Base-by-base conservation (phyloP, 1,139 yeast species). In the Scheffersomyces quercinus region DNA sequence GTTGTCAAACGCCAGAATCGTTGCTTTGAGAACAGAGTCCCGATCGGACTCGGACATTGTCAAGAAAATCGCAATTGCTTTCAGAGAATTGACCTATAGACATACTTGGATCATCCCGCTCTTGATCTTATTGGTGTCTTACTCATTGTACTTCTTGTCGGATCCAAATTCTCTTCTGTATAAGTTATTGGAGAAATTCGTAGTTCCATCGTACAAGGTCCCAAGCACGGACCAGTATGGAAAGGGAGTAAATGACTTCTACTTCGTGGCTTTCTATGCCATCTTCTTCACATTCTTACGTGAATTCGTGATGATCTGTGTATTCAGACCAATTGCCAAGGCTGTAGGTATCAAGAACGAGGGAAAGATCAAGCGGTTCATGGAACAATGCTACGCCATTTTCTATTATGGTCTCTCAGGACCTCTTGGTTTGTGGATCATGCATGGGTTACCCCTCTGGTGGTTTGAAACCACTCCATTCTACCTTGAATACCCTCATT, bases 311-410 rank as follows among this genome's bases (percentile, higher is more conserved):
- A 91, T 93, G 98, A 91, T 91, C 60, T 74, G 81, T 39, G 59
- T 90, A 2, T 78, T 93, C 49, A 76, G 77, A 54, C 99, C 98
- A 9, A 50, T 87, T 40, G 93, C 97, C 2, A 36, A 43, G 6
- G 51, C 40, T 28, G 68, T 71, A 37, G 88, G 90, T 1, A 65
- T 89, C 37, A 71, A 55, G 13, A 78, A 75, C 45, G 75, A 74
- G 50, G 80, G 80, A 35, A 90, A 87, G 64, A 65, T 81, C 38
- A 80, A 78, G 51, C 80, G 99, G 60, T 89, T 93, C 64, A 83
- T 89, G 86, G 99, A 93, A 64, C 99, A 93, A 69, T 77, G 91
- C 8, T 93, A 91, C 62, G 81, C 95, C 4, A 77, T 89, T 55
- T 67, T 88, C 47, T 93, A 95, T 66, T 90, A 86, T 59, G 88